Evolutionary conservation across 352 stramenopile genomes (phyloP).

Genomic region (Phytopythium vexans): DNA sequence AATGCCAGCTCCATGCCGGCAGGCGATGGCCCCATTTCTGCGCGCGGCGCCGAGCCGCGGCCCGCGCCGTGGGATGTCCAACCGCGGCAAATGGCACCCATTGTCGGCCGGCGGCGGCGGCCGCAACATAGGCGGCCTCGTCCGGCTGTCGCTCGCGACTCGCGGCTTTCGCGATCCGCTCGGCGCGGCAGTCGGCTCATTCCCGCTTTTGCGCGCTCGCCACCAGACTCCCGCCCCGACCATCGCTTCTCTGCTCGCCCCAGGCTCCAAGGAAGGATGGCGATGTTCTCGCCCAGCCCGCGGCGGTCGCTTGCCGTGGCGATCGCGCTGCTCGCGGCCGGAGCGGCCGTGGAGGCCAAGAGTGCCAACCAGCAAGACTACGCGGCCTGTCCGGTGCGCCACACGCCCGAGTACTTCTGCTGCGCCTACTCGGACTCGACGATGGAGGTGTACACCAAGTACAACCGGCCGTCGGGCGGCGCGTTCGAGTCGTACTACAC

Average conservation of each 20-base stretch:
- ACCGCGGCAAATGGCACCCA: no score
- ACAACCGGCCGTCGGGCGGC: slow-evolving; percentile 18
- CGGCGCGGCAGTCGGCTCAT: neutral
- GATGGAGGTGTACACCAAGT: slow-evolving; percentile 28
- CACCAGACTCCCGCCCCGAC: neutral
- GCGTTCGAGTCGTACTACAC: slow-evolving; percentile 32
- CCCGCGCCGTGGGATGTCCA: no score
- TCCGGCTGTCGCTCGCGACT: no score
- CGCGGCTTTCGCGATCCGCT: no score
- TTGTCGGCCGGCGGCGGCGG: no score
- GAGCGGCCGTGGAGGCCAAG: slow-evolving; percentile 4
- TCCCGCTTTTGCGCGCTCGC: slow-evolving; percentile 6
- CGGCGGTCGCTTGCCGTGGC: neutral
- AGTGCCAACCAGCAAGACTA: slow-evolving; percentile 24
- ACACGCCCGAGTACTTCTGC: slow-evolving; percentile 30
- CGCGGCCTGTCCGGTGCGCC: slow-evolving; percentile 29
- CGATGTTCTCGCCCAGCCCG: neutral
- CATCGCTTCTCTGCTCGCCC: neutral
- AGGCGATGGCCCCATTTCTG: no score
- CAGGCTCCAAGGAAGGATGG: neutral
- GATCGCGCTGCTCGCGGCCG: neutral
- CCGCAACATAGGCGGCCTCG: no score
- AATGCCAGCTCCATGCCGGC: no score
- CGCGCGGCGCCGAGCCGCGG: no score
- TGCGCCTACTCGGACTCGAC: slow-evolving; percentile 27